Percentiles rank a stretch among this genome's conserved stretches.
phyloP scores from a whole-genome alignment of 1,284 basidiomycete genomes.

The Pseudozyma sp. region DNA sequence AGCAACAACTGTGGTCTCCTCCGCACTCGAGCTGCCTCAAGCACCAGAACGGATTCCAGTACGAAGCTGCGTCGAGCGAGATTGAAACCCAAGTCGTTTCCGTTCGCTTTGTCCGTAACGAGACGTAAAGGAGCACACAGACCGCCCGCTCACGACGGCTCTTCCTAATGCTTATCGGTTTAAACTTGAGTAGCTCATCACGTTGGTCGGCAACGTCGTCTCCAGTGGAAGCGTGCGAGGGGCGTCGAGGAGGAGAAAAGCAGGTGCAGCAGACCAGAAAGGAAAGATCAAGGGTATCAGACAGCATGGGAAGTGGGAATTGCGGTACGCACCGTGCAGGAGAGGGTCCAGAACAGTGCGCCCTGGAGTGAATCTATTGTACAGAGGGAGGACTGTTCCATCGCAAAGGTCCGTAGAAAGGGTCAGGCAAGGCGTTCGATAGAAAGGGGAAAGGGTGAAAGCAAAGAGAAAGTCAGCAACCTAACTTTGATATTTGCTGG shows the following conservation, averaged over 20 bases:
- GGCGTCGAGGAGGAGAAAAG: neutral
- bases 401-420: constrained; percentile 16
- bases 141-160: constrained; percentile 68
- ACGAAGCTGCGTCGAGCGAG: constrained; percentile 23
- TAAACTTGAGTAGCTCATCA: constrained; percentile 64
- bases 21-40: constrained; percentile 23
- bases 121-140: constrained; percentile 57
- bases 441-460: neutral
- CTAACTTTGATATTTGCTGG: neutral
- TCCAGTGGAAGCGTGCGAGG: neutral
- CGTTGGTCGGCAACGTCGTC: constrained; percentile 36
- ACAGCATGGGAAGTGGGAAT: constrained; percentile 25
- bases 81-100: constrained; percentile 14
- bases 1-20: constrained; percentile 11
- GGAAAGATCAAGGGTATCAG: constrained; percentile 33
- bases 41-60: constrained; percentile 18
- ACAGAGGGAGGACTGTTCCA: constrained; percentile 39
- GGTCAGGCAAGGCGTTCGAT: constrained; percentile 10
- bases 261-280: constrained; percentile 8
- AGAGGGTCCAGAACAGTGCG: constrained; percentile 53
- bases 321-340: constrained; percentile 55
- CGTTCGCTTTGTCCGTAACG: constrained; percentile 29
- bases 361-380: constrained; percentile 49
- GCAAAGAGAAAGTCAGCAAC: constrained; percentile 15
- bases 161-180: constrained; percentile 68